Conservation (phyloP, 352 stramenopile genomes). For the Aphanomyces stellatus region DNA sequence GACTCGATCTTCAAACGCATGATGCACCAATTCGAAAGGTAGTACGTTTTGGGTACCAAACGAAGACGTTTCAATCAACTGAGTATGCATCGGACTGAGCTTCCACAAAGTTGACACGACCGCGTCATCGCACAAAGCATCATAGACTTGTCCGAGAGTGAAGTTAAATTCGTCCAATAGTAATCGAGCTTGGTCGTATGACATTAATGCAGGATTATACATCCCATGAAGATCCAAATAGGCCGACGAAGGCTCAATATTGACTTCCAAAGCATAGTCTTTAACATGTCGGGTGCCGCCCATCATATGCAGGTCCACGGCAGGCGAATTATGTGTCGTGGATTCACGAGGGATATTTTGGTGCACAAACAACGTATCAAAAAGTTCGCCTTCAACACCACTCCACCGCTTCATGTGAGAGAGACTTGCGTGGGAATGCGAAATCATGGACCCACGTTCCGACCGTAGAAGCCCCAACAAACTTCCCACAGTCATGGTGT, state of each 20-base stretch:
- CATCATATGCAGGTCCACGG: neutral
- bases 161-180: neutral
- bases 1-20: too few relatives aligned
- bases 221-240: neutral
- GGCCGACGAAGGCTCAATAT: neutral
- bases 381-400: neutral
- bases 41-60: too few relatives aligned
- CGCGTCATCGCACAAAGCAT: too few relatives aligned
- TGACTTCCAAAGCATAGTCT: neutral
- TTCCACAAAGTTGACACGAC: too few relatives aligned
- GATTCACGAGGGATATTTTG: neutral
- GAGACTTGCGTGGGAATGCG: neutral
- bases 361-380: conserved; percentile 1
- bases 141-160: neutral
- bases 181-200: neutral
- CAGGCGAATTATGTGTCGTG: too few relatives aligned
- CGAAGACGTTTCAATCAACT: too few relatives aligned
- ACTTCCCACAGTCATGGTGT: neutral
- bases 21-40: too few relatives aligned
- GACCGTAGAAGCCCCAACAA: neutral
- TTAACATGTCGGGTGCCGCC: too few relatives aligned
- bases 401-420: neutral
- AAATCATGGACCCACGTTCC: neutral
- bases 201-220: neutral
- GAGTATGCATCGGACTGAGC: too few relatives aligned